Evolutionary conservation across 2,329 filamentous ascomycete species (phyloP).

Genomic region (Fusarium humuli): DNA sequence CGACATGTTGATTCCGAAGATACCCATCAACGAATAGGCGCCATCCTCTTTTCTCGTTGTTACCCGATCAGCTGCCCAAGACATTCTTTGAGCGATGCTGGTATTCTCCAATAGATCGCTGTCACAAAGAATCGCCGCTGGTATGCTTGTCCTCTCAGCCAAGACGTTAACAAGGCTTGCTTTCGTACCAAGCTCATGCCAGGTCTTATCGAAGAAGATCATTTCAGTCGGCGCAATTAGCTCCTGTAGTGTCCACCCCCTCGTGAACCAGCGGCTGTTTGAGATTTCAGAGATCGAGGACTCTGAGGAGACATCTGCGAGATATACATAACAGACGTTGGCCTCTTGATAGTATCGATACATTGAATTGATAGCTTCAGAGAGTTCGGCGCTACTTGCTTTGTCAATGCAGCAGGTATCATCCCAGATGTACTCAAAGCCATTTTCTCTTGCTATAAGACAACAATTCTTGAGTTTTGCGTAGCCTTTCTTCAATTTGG

Average conservation of each 20-base stretch:
- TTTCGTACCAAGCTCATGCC: slow-evolving; percentile 1
- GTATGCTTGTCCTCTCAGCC: neutral
- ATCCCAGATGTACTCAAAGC: slow-evolving; percentile 29
- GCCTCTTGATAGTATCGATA: slow-evolving; percentile 36
- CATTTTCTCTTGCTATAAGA: slow-evolving; percentile 4
- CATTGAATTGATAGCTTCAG: slow-evolving; percentile 40
- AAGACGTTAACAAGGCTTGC: neutral
- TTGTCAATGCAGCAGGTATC: slow-evolving; percentile 44
- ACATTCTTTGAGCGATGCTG: slow-evolving; percentile 18
- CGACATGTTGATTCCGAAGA: slow-evolving; percentile 7
- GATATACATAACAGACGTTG: slow-evolving; percentile 21
- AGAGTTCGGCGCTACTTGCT: slow-evolving; percentile 28
- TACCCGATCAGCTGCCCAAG: slow-evolving; percentile 5
- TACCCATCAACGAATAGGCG: slow-evolving; percentile 12
- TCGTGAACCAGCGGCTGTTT: slow-evolving; percentile 12
- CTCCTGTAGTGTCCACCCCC: slow-evolving; percentile 27
- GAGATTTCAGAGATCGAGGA: neutral
- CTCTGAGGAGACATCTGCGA: neutral
- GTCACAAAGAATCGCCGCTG: neutral
- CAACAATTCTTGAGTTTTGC: slow-evolving; percentile 27
- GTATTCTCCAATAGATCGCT: neutral
- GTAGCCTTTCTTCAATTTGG: slow-evolving; percentile 1
- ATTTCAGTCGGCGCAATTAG: neutral
- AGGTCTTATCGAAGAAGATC: slow-evolving; percentile 4
- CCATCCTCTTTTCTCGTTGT: slow-evolving; percentile 11